Percentiles rank a stretch among this genome's conserved stretches.
phyloP scores from a whole-genome alignment of 106 monocot species.

The Acanthochlamys bracteata region DNA sequence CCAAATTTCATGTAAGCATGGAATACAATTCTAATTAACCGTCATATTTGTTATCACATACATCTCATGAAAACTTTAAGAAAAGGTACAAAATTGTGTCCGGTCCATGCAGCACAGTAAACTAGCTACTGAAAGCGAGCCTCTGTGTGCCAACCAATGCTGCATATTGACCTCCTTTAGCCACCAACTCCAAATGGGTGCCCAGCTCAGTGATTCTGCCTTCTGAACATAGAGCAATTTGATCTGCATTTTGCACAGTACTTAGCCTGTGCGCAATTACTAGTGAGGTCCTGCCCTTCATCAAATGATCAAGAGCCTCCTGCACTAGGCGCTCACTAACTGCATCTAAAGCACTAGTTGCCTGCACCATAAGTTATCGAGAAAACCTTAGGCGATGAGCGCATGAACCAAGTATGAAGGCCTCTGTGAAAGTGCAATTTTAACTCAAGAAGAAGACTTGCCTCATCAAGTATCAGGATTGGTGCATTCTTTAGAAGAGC shows the following conservation, averaged over 20 bases:
- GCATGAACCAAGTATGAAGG: background rate
- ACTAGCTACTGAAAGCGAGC: no score
- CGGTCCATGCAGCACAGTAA: no score
- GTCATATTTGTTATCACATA: no score
- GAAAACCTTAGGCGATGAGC: background rate
- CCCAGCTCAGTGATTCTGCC: slow-evolving; percentile 75
- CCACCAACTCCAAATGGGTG: slow-evolving; percentile 70
- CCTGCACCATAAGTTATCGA: slow-evolving; percentile 37
- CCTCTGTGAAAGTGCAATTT: background rate
- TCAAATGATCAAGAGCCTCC: slow-evolving; percentile 79
- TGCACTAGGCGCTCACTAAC: slow-evolving; percentile 91
- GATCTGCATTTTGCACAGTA: slow-evolving; percentile 94
- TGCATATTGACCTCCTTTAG: slow-evolving; percentile 59
- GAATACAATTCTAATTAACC: no score
- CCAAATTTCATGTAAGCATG: no score
- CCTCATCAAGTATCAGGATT: slow-evolving; percentile 92
- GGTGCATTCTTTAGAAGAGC: slow-evolving; percentile 96
- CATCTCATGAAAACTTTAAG: no score
- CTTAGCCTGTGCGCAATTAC: slow-evolving; percentile 95
- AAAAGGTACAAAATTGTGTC: no score
- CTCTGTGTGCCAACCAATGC: slow-evolving; percentile 78
- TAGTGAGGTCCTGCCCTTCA: slow-evolving; percentile 83
- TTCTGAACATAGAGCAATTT: slow-evolving; percentile 79
- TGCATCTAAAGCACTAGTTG: slow-evolving; percentile 94
- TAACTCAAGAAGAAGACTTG: slow-evolving; percentile 14